Evolutionary conservation across 1,284 basidiomycete species (phyloP), one percentile per base, ranked within the genome.

Genomic region (Cryptococcus wingfieldii): DNA sequence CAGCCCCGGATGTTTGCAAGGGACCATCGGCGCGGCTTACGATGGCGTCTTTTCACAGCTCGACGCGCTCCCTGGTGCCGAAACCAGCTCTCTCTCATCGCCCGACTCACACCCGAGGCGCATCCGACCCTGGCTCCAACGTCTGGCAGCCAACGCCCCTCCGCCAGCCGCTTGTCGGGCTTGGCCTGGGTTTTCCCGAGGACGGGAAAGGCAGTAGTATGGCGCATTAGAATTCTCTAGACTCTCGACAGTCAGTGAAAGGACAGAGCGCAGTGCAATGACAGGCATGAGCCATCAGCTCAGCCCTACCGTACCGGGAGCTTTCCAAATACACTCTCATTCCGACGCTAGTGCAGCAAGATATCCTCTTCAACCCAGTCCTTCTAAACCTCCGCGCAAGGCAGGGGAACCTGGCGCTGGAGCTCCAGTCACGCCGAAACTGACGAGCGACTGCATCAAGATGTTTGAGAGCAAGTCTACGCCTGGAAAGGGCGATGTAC

Each of bases 21-120:
- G 31, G 5, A 63, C 64, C 14, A 61, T 68, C 37, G 66, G 68
- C 51, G 59, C 59, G 34, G 69, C 69, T n/a, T 75, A 71, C 53
- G 66, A 73, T 56, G 69, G 67, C 38, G 64, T 75, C 47, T 60
- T 71, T 28, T 64, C 67, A 13, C 61, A 65, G 18, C 68, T 75
- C 34, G 68, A 75, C 54, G 65, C 64, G 12, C 65, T 73, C 14
- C 70, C 55, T 42, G 27, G 39, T 23, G 13, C 55, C 56, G 16
- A 45, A 50, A 6, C 38, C 51, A 39, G 52, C 18, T 43, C 46
- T 18, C n/a, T n/a, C 43, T 42, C 39, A 47, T 23, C 38, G 18
- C 27, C 44, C 52, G 6, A 27, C 45, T 38, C 44, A 54, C 45
- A 10, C 45, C n/a, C 23, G 28, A 31, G 45, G 53, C 19, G n/a